Evolutionary conservation across 164 flowering plant genomes (phyloP).

Genomic region (Macadamia integrifolia): DNA sequence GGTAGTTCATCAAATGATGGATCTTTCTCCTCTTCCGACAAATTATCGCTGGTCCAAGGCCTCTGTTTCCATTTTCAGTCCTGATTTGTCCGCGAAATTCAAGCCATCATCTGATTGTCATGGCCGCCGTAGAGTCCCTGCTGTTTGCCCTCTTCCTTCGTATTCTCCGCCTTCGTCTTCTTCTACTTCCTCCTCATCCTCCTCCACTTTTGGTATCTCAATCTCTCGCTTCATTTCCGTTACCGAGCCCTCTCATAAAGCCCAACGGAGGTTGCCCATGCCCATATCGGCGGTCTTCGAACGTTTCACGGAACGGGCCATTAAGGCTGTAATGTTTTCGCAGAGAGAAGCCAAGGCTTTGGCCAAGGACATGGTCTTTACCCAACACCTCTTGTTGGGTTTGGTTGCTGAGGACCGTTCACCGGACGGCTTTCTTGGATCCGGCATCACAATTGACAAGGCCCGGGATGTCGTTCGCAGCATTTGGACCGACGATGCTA

Average conservation of each 20-base stretch:
- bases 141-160: conserved; percentile 8
- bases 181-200: conserved; percentile 16
- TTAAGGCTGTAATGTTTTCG: conserved; percentile 61
- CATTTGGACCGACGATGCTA: conserved; percentile 39
- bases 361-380: conserved; percentile 58
- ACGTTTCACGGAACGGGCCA: conserved; percentile 72
- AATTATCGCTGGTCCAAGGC: conserved; percentile 11
- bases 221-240: conserved; percentile 10
- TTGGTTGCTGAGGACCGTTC: conserved; percentile 62
- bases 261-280: conserved; percentile 14
- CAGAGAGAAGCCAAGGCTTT: conserved; percentile 68
- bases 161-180: conserved; percentile 21
- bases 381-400: conserved; percentile 74
- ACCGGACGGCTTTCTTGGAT: conserved; percentile 52
- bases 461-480: conserved; percentile 51
- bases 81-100: conserved; percentile 6
- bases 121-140: conserved; percentile 2
- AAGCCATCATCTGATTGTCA: conserved; percentile 10
- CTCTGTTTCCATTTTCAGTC: conserved; percentile 2
- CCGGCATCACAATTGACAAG: conserved; percentile 47
- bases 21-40: conserved; percentile 8
- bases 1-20: conserved; percentile 5
- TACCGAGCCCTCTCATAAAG: neutral
- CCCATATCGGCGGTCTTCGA: conserved; percentile 54
- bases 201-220: conserved; percentile 24